Base-by-base conservation (phyloP, 345 rosid genomes). In the Eucalyptus cloeziana region DNA sequence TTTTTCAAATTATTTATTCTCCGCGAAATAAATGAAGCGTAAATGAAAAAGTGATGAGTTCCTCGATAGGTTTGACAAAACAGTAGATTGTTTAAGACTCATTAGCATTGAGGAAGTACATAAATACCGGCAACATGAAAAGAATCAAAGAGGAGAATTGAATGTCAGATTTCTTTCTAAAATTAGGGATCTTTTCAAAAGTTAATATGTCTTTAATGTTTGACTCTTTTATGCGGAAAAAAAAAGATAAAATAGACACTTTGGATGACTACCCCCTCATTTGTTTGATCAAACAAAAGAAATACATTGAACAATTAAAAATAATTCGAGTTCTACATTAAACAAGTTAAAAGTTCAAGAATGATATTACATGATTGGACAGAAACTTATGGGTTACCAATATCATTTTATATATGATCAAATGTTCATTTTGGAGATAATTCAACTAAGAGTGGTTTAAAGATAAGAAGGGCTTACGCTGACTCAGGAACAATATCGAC, bases 11-110 rank as follows among this genome's bases (percentile, higher is more conserved):
- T 15, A 60, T 27, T 60, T 1, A 27, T 30, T 22, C 6, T 58
- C n/a, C 6, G 0, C 13, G 0, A 60, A 60, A 60, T 27, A 60
- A 60, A 27, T 60, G 31, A 12, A 60, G 31, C 31, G 0, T 60
- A 60, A 60, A 60, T 60, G 31, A 60, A 3, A 60, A 60, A 60
- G 7, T 60, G 31, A 27, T 5, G 4, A 1, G n/a, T 60, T 60
- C 3, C 7, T 60, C 0, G 1, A 60, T 60, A 60, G 15, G 7
- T 27, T 5, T 56, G 62, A 56, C 6, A 22, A 2, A 56, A 56
- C 0, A 24, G 13, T 9, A 56, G 1, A 56, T 2, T 56, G 62
- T 10, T 56, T 7, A 52, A 52, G 10, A 19, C 58, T 19, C 5
- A 10, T 56, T 56, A 56, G 3, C 6, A 56, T 56, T 9, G 1